Evolutionary conservation across 2,329 filamentous ascomycete genomes (phyloP).

Genomic region (Emergomyces orientalis): DNA sequence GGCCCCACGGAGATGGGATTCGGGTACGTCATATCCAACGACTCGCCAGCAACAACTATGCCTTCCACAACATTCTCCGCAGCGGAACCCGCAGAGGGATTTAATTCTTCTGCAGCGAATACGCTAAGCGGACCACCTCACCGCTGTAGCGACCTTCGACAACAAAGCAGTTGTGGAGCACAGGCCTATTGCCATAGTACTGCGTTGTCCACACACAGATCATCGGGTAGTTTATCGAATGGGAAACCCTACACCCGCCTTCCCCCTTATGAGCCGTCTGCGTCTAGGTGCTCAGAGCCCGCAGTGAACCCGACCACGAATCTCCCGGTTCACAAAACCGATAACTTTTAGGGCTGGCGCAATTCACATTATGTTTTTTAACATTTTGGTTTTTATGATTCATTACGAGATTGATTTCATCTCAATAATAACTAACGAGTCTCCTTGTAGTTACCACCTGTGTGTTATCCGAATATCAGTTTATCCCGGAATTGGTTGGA

Average conservation of each 20-base stretch:
- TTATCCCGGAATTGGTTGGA: not conserved
- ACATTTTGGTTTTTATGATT: not conserved
- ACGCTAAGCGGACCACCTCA: not conserved
- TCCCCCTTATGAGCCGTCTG: not conserved
- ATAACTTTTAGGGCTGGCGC: not conserved
- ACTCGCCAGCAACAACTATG: not conserved
- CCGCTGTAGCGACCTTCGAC: not conserved
- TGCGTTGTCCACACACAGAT: not conserved
- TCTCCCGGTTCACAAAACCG: not conserved
- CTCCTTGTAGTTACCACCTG: not conserved
- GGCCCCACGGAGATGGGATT: not conserved
- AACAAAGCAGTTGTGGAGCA: not conserved
- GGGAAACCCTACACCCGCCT: not conserved
- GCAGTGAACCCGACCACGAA: not conserved
- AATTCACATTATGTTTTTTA: not conserved
- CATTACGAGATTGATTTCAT: not conserved
- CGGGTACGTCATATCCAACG: slow-evolving; percentile 1
- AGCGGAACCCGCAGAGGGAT: not conserved
- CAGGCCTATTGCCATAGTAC: slow-evolving; percentile 1
- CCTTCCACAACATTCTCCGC: not conserved
- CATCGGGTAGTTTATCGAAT: not conserved
- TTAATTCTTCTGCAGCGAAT: not conserved
- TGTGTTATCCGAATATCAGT: not conserved
- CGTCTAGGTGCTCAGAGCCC: not conserved
- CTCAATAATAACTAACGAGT: not conserved